These are phyloP conservation scores for Aspergillus campestris DNA, from an alignment of 495 filamentous ascomycete genomes.

Conservation along the genomic window DNA sequence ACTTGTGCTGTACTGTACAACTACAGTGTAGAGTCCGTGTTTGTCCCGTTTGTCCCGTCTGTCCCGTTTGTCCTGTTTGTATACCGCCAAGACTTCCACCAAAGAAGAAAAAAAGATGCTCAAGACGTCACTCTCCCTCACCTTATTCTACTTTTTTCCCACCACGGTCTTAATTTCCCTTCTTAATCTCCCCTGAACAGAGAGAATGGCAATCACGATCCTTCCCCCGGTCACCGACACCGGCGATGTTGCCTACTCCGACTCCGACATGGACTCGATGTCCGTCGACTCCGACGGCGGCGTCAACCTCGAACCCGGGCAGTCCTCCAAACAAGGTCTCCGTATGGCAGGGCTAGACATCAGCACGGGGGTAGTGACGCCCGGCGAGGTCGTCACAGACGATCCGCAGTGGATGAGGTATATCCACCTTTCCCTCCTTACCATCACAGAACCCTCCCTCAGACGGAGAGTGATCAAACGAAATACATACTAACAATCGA, in stretches of 20 bases:
- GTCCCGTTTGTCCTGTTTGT: no score
- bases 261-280: constrained; percentile 35
- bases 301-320: constrained; percentile 41
- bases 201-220: constrained; percentile 72
- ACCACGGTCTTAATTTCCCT: no score
- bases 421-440: constrained; percentile 12
- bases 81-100: no score
- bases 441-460: no score
- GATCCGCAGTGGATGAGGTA: constrained; percentile 97
- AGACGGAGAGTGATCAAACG: no score
- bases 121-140: background rate
- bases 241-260: constrained; percentile 17
- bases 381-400: constrained; percentile 78
- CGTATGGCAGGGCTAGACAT: constrained; percentile 19
- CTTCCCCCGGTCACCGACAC: constrained; percentile 50
- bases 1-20: no score
- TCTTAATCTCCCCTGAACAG: no score
- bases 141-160: background rate
- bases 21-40: no score
- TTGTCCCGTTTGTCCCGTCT: no score
- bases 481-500: no score
- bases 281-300: constrained; percentile 54
- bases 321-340: constrained; percentile 33
- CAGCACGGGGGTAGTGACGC: constrained; percentile 61
- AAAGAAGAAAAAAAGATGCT: no score